A percentile compares a stretch with the other conserved stretches of the same genome.
Evolutionary conservation across 345 rosid species (phyloP).

Genomic region (Eucalyptus grandis): DNA sequence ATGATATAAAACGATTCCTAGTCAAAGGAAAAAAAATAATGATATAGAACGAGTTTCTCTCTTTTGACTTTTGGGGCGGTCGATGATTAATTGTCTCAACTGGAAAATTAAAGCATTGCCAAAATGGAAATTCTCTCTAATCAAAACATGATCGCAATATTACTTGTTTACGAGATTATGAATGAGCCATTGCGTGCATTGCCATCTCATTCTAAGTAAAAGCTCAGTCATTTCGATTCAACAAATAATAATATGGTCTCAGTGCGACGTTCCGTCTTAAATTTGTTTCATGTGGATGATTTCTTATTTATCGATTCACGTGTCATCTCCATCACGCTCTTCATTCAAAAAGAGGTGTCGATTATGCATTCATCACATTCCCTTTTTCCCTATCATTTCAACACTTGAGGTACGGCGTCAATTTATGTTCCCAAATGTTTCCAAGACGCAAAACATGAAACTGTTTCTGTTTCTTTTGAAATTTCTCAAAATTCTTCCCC

Average conservation of each 20-base stretch:
- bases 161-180: background rate
- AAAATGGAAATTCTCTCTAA: background rate
- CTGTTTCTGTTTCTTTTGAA: too few species aligned
- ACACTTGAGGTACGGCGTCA: background rate
- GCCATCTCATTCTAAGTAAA: background rate
- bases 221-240: background rate
- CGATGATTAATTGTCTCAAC: background rate
- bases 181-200: background rate
- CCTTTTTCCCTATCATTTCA: background rate
- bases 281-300: background rate
- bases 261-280: fast-evolving
- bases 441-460: too few species aligned
- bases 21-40: too few species aligned
- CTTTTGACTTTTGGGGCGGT: background rate
- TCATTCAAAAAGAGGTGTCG: background rate
- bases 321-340: too few species aligned
- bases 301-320: too few species aligned
- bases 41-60: too few species aligned
- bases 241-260: too few species aligned
- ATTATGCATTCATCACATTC: too few species aligned
- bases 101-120: too few species aligned
- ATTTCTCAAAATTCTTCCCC: too few species aligned
- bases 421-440: too few species aligned
- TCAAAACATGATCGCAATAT: background rate
- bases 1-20: too few species aligned